These are phyloP conservation scores for Rhipidocladum racemiflorum DNA, from an alignment of 176 grass and related monocot species.

Conservation along the genomic window DNA sequence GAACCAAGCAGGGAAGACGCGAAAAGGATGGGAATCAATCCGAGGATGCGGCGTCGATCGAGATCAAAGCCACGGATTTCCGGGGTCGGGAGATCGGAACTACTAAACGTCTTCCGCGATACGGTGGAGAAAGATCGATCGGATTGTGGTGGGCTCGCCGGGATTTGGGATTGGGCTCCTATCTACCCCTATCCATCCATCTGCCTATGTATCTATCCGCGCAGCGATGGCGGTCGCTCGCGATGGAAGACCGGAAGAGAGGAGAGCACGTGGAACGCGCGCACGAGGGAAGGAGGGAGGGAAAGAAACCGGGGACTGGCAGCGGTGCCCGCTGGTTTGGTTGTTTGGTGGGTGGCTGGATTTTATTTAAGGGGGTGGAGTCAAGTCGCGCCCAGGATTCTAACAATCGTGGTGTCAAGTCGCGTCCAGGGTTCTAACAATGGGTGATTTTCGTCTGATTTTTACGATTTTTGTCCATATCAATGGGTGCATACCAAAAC, in stretches of 20 bases:
- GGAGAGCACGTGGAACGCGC: conserved; percentile 1
- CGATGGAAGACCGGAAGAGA: not conserved
- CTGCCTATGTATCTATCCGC: not conserved
- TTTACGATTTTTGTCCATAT: too few species aligned
- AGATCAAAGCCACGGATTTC: not conserved
- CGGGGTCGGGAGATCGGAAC: not conserved
- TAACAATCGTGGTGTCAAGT: too few species aligned
- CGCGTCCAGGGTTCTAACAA: too few species aligned
- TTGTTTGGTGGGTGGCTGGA: too few species aligned
- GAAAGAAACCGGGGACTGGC: not conserved
- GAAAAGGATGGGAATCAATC: not conserved
- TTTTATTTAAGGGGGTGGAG: too few species aligned
- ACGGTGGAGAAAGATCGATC: not conserved
- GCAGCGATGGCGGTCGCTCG: not conserved
- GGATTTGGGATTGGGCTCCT: not conserved
- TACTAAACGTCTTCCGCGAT: not conserved
- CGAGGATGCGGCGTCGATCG: not conserved
- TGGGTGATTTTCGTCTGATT: too few species aligned
- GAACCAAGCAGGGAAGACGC: not conserved
- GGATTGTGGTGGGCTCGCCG: not conserved
- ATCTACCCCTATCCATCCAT: too few species aligned
- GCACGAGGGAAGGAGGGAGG: not conserved
- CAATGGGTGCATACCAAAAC: too few species aligned
- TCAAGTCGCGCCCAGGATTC: too few species aligned
- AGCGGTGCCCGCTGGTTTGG: too few species aligned